These are phyloP conservation scores for Arthrinium puccinioides DNA, from an alignment of 2,329 filamentous ascomycete genomes.

Conservation along the genomic window DNA sequence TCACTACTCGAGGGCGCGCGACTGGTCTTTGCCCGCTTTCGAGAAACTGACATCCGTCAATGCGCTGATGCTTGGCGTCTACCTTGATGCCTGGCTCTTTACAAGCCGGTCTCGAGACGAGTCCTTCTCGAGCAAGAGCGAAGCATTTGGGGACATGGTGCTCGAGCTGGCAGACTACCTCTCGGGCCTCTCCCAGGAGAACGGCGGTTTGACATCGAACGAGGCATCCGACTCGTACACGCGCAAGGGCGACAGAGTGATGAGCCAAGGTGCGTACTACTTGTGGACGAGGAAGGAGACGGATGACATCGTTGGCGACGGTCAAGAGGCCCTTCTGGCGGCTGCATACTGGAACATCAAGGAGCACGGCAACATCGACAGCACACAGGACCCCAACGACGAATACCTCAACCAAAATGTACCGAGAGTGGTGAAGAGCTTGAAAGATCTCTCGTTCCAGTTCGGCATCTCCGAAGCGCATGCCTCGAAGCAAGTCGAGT, in stretches of 20 bases:
- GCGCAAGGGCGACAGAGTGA: constrained; percentile 66
- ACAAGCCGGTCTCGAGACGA: constrained; percentile 38
- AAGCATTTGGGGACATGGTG: constrained; percentile 70
- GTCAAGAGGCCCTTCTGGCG: constrained; percentile 62
- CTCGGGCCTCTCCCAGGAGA: constrained; percentile 60
- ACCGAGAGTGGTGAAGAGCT: constrained; percentile 61
- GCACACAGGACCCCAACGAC: constrained; percentile 79
- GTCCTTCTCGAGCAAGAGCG: constrained; percentile 11
- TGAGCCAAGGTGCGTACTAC: constrained; percentile 88
- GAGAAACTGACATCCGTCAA: constrained; percentile 98
- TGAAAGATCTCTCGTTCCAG: constrained; percentile 63
- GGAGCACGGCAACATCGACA: constrained; percentile 77
- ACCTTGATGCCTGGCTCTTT: constrained; percentile 76
- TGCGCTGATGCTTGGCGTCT: constrained; percentile 73
- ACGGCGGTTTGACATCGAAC: constrained; percentile 77
- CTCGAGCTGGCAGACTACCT: constrained; percentile 85
- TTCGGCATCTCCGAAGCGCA: constrained; percentile 66
- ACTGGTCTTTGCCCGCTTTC: constrained; percentile 94
- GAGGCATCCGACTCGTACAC: constrained; percentile 86
- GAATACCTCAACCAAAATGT: constrained; percentile 95
- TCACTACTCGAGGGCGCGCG: constrained; percentile 80
- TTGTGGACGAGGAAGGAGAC: constrained; percentile 90
- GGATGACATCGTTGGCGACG: constrained; percentile 61
- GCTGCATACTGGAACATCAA: constrained; percentile 80
- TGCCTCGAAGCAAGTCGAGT: constrained; percentile 58